Conservation (phyloP, 2,329 filamentous ascomycete genomes). For the Fusarium euwallaceae region DNA sequence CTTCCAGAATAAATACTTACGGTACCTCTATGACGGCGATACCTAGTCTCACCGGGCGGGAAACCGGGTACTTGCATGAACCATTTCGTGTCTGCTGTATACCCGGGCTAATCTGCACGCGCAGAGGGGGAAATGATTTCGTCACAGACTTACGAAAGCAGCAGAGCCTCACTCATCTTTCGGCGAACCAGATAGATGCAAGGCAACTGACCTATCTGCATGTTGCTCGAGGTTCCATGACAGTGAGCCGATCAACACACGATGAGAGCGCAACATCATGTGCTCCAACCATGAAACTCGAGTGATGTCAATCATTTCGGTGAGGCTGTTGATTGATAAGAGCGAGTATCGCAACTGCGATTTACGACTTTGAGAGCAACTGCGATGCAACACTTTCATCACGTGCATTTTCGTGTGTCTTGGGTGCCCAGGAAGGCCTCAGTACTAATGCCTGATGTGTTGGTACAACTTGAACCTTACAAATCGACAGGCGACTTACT, state of each 20-base stretch:
- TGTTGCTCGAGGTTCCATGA: neutral
- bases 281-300: neutral
- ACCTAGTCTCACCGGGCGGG: neutral
- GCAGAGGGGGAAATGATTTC: neutral
- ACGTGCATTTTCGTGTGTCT: neutral
- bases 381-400: neutral
- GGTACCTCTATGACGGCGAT: neutral
- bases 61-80: neutral
- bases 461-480: neutral
- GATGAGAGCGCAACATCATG: neutral
- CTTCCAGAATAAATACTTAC: neutral
- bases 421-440: neutral
- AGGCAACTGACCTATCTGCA: neutral
- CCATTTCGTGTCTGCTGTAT: neutral
- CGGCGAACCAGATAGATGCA: neutral
- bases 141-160: neutral
- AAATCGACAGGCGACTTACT: no score
- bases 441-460: neutral
- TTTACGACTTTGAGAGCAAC: neutral
- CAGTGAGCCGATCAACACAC: neutral
- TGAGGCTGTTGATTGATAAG: neutral
- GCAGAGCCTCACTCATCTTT: neutral
- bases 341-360: neutral
- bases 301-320: neutral
- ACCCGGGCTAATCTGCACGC: neutral